These are phyloP conservation scores for Penicillium sp. DNA, from an alignment of 2,329 filamentous ascomycete species.

Conservation along the genomic window DNA sequence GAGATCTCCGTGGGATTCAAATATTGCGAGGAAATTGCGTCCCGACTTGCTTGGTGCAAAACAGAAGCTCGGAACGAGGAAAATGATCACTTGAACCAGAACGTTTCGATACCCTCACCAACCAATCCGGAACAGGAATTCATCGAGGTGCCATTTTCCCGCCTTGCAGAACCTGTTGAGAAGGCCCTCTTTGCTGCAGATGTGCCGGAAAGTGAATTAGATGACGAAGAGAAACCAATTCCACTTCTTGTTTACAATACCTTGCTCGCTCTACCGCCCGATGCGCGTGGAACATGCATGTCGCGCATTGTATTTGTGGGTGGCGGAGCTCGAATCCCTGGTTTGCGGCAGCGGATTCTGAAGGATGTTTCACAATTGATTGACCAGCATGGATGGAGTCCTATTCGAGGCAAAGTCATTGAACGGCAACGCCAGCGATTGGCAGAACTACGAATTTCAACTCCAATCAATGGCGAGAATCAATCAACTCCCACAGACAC, in stretches of 20 bases:
- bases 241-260: conserved; percentile 74
- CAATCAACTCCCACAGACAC: not conserved
- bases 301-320: conserved; percentile 85
- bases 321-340: conserved; percentile 74
- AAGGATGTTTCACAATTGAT: conserved; percentile 71
- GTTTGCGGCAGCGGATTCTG: conserved; percentile 74
- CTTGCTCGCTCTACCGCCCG: conserved; percentile 73
- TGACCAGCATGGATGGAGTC: conserved; percentile 71
- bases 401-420: conserved; percentile 68
- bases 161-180: conserved; percentile 73
- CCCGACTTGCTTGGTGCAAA: conserved; percentile 75
- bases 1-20: conserved; percentile 63
- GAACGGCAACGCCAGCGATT: conserved; percentile 51
- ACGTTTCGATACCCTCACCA: conserved; percentile 47
- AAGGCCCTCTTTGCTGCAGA: conserved; percentile 67
- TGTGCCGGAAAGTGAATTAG: conserved; percentile 60
- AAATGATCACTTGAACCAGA: conserved; percentile 28
- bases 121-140: conserved; percentile 42
- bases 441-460: conserved; percentile 30
- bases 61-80: conserved; percentile 14
- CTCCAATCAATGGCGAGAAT: conserved; percentile 9
- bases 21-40: conserved; percentile 77
- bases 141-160: conserved; percentile 66
- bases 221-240: conserved; percentile 83
- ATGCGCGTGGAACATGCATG: conserved; percentile 83